Evolutionary conservation across 1,139 yeast genomes (phyloP), one percentile per base, ranked within the genome.

Genomic region (Saccharomyces pastorianus): DNA sequence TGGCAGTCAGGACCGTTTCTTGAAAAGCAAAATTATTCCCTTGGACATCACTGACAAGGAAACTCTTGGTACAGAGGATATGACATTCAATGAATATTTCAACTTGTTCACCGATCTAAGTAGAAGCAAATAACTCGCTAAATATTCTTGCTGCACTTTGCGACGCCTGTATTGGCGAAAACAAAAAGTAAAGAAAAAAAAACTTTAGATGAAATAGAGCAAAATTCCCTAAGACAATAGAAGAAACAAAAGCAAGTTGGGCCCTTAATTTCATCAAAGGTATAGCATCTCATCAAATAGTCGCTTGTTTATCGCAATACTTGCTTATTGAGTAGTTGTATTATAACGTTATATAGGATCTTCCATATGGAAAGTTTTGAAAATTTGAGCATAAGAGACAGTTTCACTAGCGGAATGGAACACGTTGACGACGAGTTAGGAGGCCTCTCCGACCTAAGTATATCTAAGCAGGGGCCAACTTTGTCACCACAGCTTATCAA

Each of bases 1-100:
- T 26, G 56, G 55, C 2, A 58, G 62, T 42, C 61, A 59, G 46
- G 63, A 60, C 50, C 57, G 63, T 20, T 60, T 46, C 49, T 55
- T 59, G 13, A 54, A 55, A 14, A 54, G 58, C 38, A 56, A 51
- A 41, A 48, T 60, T 23, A 48, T 55, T 20, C 59, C 61, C 8
- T 49, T 49, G 9, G 55, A 48, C 4, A 23, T 44, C n/a, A 50
- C 52, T 7, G 32, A 56, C 20, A 42, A 42, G 5, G 38, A 46
- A 29, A 13, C 47, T 11, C 46, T 58, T 28, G 51, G 29, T 11
- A 55, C 61, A 1, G 60, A 59, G 31, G 62, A 57, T 49, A 50
- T 54, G 11, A 51, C 63, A n/a, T 51, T 58, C 20, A 47, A 55
- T 20, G 50, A 57, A 9, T 58, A 56, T 32, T 25, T 47, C 29